Conservation (phyloP, 164 flowering plant species). For the Umbilicus rupestris region DNA sequence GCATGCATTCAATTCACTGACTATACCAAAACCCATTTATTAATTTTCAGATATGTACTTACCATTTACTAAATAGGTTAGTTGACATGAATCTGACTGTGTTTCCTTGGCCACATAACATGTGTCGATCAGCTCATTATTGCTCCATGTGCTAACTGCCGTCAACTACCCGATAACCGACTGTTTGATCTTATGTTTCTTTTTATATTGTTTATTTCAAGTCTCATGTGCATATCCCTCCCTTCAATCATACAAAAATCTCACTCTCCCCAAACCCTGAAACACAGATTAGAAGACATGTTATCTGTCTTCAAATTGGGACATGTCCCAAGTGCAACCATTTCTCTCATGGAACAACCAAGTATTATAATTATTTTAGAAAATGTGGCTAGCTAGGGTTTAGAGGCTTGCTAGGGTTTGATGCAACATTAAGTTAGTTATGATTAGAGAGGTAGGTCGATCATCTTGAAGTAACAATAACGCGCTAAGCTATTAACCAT, state of each 20-base stretch:
- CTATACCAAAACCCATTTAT: background rate
- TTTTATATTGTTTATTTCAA: background rate
- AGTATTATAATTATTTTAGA: no score
- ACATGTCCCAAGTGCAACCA: no score
- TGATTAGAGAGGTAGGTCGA: no score
- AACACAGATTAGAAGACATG: background rate
- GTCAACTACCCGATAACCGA: constrained; percentile 8
- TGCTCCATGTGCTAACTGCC: constrained; percentile 6
- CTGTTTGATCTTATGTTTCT: background rate
- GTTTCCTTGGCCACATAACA: constrained; percentile 6
- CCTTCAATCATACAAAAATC: constrained; percentile 1
- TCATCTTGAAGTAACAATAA: background rate
- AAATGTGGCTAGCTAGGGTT: no score
- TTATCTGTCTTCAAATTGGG: background rate
- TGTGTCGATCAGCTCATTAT: constrained; percentile 2
- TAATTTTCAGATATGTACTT: background rate
- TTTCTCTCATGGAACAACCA: no score
- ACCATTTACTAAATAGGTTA: background rate
- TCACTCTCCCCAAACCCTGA: background rate
- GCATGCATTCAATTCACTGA: background rate
- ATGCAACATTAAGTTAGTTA: background rate
- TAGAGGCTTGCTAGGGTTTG: no score
- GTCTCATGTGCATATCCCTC: background rate
- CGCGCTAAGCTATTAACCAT: no score
- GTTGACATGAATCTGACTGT: constrained; percentile 6